Base-by-base conservation (phyloP, 179 eudicot species). In the Pouteria campechiana region DNA sequence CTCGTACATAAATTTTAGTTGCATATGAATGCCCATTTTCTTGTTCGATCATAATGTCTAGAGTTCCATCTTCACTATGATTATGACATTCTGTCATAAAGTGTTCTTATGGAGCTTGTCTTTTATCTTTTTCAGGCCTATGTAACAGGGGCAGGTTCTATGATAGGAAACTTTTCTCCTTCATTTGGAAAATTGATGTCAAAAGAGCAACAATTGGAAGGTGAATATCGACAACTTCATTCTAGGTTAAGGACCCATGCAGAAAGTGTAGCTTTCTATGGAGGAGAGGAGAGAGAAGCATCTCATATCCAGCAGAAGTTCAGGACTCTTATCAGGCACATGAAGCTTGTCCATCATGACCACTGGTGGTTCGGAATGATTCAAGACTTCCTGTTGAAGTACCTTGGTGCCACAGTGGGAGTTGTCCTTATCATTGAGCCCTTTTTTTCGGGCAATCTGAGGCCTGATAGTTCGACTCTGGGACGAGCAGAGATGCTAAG, bases 291-390 rank as follows among this genome's bases (percentile, higher is more conserved):
- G 23, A 76, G 96, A 68, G 98, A 90, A 61, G 96, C 75, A 61
- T 86, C 58, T 57, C 85, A 90, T 67, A 86, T 90, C 63, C 82
- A 66, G 70, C 70, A 79, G 61, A 90, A 90, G 61, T 90, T 90
- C 65, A 71, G 61, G 63, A 63, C 60, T 58, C 87, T 90, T 64
- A 73, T 90, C 41, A 58, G 58, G 45, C 98, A 90, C 63, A 64
- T 90, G 94, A 55, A 79, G 41, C 61, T 52, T 57, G 96, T 86
- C 37, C 84, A 70, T 38, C 98, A 90, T 54, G 94, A 90, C 40
- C 94, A 90, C 55, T 90, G 98, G 98, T 90, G 98, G 98, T 90
- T 90, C 70, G 98, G 98, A 51, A 90, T 90, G 98, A 83, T 90
- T 54, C 98, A 90, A 50, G 98, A 90, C 60, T 90, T 90, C 72